phyloP scores from a whole-genome alignment of 2,329 filamentous ascomycete species.

The Elsinoe perseae region DNA sequence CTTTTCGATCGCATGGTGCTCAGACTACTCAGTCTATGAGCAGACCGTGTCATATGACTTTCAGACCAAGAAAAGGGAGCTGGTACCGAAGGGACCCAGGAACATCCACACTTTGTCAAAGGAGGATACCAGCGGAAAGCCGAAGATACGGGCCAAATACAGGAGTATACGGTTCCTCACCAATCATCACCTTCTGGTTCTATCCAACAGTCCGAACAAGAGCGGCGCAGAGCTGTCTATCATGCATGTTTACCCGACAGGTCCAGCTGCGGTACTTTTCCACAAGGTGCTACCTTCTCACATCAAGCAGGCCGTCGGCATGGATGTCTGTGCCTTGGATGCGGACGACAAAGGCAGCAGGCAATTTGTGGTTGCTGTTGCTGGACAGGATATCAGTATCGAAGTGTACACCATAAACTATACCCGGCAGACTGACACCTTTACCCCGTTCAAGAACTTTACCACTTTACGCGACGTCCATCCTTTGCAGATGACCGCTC shows the following conservation, averaged over 20 bases:
- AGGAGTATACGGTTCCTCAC: constrained; percentile 51
- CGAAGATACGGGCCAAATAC: constrained; percentile 42
- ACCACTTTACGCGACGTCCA: constrained; percentile 49
- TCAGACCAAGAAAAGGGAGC: constrained; percentile 31
- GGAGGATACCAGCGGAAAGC: constrained; percentile 24
- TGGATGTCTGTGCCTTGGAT: constrained; percentile 66
- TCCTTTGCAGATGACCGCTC: constrained; percentile 51
- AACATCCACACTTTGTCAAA: constrained; percentile 37
- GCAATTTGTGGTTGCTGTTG: constrained; percentile 74
- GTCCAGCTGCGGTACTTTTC: constrained; percentile 41
- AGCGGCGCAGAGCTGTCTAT: constrained; percentile 49
- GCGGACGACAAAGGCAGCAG: constrained; percentile 53
- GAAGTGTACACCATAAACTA: constrained; percentile 72
- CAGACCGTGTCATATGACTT: constrained; percentile 51
- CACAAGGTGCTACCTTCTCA: constrained; percentile 56
- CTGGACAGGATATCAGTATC: constrained; percentile 71
- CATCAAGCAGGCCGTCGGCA: constrained; percentile 66
- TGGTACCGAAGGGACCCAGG: constrained; percentile 37
- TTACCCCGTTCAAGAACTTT: constrained; percentile 44
- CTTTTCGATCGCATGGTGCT: constrained; percentile 71
- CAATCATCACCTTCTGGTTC: constrained; percentile 44
- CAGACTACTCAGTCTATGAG: constrained; percentile 65
- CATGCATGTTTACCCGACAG: constrained; percentile 54
- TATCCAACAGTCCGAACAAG: constrained; percentile 49
- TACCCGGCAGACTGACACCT: constrained; percentile 40